A percentile compares a stretch with the other conserved stretches of the same genome.
Evolutionary conservation across 805 yeast species (phyloP).

Genomic region (Sugiyamaella boreocaroliniensis): DNA sequence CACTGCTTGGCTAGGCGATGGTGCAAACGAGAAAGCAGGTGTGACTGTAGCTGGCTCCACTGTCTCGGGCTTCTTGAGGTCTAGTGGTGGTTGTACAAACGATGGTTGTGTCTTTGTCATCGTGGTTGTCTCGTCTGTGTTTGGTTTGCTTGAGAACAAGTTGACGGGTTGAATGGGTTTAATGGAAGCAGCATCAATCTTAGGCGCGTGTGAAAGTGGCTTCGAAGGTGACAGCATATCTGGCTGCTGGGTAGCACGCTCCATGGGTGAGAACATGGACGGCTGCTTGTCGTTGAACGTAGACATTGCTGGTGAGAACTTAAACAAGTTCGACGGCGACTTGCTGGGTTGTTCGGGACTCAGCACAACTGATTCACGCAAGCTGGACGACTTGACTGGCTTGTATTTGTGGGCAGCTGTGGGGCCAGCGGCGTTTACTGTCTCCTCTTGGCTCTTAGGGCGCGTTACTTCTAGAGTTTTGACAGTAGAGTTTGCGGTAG

Average conservation of each 20-base stretch:
- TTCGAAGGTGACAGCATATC: slow-evolving; percentile 10
- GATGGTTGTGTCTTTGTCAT: no score
- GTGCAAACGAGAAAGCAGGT: no score
- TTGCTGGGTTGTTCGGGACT: slow-evolving; percentile 11
- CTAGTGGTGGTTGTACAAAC: no score
- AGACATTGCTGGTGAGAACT: neutral
- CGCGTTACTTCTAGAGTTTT: neutral
- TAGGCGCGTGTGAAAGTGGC: slow-evolving; percentile 5
- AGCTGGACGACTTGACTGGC: slow-evolving; percentile 16
- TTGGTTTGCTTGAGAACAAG: no score
- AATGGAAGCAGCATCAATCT: neutral
- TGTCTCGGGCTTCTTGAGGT: no score
- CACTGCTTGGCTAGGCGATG: no score
- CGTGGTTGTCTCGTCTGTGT: no score
- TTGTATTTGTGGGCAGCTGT: slow-evolving; percentile 7
- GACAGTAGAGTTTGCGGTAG: neutral
- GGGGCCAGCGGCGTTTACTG: neutral
- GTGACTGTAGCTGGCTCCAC: no score
- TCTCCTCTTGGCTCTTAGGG: neutral
- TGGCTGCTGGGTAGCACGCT: neutral
- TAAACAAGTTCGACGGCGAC: neutral
- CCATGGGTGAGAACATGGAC: slow-evolving; percentile 10
- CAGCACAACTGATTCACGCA: slow-evolving; percentile 11
- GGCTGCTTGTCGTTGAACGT: neutral
- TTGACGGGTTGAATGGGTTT: neutral